These are phyloP conservation scores for Fusarium incarnatum DNA, from an alignment of 2,329 filamentous ascomycete species.

Conservation along the genomic window DNA sequence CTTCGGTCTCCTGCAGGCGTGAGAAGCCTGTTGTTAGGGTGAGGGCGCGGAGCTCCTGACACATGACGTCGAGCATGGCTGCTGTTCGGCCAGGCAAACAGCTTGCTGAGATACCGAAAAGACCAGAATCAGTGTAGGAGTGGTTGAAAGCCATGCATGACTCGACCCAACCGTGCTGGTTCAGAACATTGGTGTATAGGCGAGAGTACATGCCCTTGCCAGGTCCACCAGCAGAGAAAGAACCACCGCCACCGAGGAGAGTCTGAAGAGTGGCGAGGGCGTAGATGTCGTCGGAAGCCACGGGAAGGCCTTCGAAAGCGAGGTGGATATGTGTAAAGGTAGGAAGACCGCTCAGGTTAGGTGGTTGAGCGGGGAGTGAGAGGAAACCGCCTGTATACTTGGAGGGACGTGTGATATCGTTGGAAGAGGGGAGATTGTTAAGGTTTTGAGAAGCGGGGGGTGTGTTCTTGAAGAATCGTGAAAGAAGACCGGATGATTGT, in stretches of 20 bases:
- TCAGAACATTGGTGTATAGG: constrained; percentile 96
- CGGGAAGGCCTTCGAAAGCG: constrained; percentile 93
- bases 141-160: constrained; percentile 97
- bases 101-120: constrained; percentile 92
- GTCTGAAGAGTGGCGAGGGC: constrained; percentile 95
- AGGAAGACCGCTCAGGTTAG: constrained; percentile 77
- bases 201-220: constrained; percentile 99
- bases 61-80: constrained; percentile 95
- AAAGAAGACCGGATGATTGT: constrained; percentile 74
- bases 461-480: constrained; percentile 88
- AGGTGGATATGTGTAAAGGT: constrained; percentile 93
- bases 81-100: constrained; percentile 83
- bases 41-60: constrained; percentile 84
- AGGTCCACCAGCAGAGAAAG: constrained; percentile 94
- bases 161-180: constrained; percentile 98
- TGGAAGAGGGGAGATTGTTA: constrained; percentile 58
- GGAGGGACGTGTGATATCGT: constrained; percentile 73
- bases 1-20: constrained; percentile 79
- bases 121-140: constrained; percentile 92
- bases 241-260: constrained; percentile 93
- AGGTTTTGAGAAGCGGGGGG: constrained; percentile 71
- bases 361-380: constrained; percentile 82
- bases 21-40: constrained; percentile 80
- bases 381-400: constrained; percentile 96
- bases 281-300: constrained; percentile 93